Evolutionary conservation across 2,329 filamentous ascomycete species (phyloP).

Genomic region (Apiospora arundinis): DNA sequence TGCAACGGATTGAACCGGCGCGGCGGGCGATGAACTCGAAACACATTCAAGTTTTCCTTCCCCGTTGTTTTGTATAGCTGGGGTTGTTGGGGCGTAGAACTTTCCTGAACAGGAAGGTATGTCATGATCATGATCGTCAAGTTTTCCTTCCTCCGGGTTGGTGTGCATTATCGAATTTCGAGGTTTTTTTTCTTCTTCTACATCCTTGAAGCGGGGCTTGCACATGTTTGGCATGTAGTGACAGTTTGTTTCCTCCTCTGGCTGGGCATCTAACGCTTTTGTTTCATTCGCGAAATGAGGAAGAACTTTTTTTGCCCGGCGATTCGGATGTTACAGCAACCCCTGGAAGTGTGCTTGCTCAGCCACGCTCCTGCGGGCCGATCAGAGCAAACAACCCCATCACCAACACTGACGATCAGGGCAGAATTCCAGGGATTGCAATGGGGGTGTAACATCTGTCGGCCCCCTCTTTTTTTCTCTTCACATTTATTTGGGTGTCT

Average conservation of each 20-base stretch:
- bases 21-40: background rate
- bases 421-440: background rate
- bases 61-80: background rate
- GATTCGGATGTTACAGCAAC: constrained; percentile 7
- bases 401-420: constrained; percentile 6
- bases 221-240: background rate
- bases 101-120: constrained; percentile 3
- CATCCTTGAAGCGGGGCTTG: constrained; percentile 1
- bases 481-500: background rate
- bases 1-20: background rate
- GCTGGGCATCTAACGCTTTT: background rate
- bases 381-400: constrained; percentile 15
- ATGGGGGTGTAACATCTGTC: background rate
- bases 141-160: background rate
- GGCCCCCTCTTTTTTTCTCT: background rate
- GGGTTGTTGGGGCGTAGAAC: background rate
- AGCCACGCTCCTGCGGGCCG: constrained; percentile 11
- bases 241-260: background rate
- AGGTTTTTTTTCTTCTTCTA: background rate
- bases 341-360: background rate
- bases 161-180: background rate
- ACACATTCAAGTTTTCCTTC: background rate
- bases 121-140: background rate
- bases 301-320: background rate
- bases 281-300: background rate